These are phyloP conservation scores for Erodium texanum DNA, from an alignment of 441 rosid species.

Conservation along the genomic window DNA sequence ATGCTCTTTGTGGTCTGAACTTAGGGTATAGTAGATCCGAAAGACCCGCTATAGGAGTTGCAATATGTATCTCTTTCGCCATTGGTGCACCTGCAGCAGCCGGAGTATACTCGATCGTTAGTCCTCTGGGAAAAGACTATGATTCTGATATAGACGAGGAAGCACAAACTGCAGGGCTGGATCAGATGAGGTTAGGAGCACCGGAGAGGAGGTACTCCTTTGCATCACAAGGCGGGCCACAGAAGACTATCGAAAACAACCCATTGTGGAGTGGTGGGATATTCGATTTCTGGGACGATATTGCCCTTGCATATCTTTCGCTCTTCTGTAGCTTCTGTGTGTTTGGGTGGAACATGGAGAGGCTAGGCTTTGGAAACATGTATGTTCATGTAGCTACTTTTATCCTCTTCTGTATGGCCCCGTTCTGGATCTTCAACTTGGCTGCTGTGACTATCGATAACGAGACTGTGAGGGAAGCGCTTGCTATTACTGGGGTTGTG, in stretches of 20 bases:
- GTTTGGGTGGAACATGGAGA: slow-evolving; percentile 94
- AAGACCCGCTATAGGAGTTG: slow-evolving; percentile 80
- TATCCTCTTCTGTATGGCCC: slow-evolving; percentile 72
- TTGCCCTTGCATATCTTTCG: slow-evolving; percentile 69
- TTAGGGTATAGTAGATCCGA: slow-evolving; percentile 66
- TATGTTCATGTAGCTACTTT: slow-evolving; percentile 86
- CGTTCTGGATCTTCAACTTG: slow-evolving; percentile 83
- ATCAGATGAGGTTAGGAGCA: slow-evolving; percentile 13
- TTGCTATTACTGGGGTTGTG: slow-evolving; percentile 54
- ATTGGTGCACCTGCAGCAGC: slow-evolving; percentile 83
- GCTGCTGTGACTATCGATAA: slow-evolving; percentile 69
- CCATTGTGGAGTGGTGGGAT: slow-evolving; percentile 83
- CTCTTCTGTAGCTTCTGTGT: slow-evolving; percentile 74
- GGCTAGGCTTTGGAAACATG: slow-evolving; percentile 91
- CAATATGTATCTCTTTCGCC: slow-evolving; percentile 60
- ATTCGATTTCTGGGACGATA: slow-evolving; percentile 77
- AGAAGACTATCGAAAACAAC: slow-evolving; percentile 33
- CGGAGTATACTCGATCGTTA: slow-evolving; percentile 57
- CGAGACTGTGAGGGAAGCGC: slow-evolving; percentile 49
- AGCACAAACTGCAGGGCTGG: slow-evolving; percentile 35
- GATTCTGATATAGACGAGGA: slow-evolving; percentile 50
- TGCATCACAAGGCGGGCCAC: slow-evolving; percentile 32
- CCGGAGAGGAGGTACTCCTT: slow-evolving; percentile 62
- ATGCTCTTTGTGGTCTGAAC: slow-evolving; percentile 82
- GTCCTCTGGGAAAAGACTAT: slow-evolving; percentile 84